Percentiles rank a stretch among this genome's conserved stretches.
Evolutionary conservation across 1,284 basidiomycete species (phyloP).

Genomic region (Earliella scabrosa): DNA sequence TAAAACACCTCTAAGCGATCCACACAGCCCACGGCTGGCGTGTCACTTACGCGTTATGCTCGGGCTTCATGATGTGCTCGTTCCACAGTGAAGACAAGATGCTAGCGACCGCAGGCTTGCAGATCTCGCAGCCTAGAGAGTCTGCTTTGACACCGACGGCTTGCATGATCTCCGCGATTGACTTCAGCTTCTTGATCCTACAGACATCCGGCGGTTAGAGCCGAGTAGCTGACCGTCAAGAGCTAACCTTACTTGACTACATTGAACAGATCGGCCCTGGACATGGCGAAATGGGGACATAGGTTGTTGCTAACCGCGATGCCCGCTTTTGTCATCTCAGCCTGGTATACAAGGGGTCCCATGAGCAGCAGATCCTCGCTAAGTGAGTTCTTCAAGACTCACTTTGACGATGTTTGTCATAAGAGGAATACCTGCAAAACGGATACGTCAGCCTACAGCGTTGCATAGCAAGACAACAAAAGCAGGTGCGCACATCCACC

Average conservation of each 20-base stretch:
- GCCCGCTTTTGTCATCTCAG: slow-evolving; percentile 75
- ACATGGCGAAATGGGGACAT: slow-evolving; percentile 73
- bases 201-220: neutral
- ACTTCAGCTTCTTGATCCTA: slow-evolving; percentile 65
- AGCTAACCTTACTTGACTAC: slow-evolving; percentile 53
- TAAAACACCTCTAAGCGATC: neutral
- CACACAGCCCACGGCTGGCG: neutral
- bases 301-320: slow-evolving; percentile 64
- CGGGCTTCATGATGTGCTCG: slow-evolving; percentile 68
- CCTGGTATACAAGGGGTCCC: slow-evolving; percentile 21
- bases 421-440: slow-evolving; percentile 44
- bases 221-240: neutral
- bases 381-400: neutral
- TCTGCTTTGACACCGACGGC: slow-evolving; percentile 52
- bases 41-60: slow-evolving; percentile 54
- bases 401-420: slow-evolving; percentile 53
- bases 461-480: slow-evolving; percentile 46
- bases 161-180: slow-evolving; percentile 61
- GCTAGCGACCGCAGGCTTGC: slow-evolving; percentile 72
- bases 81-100: slow-evolving; percentile 75
- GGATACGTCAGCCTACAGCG: slow-evolving; percentile 4
- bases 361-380: neutral
- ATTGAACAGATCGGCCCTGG: slow-evolving; percentile 71
- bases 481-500: slow-evolving; percentile 72
- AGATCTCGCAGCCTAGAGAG: slow-evolving; percentile 73